Conservation (phyloP, 257 asterid species). For the Lantana camara region DNA sequence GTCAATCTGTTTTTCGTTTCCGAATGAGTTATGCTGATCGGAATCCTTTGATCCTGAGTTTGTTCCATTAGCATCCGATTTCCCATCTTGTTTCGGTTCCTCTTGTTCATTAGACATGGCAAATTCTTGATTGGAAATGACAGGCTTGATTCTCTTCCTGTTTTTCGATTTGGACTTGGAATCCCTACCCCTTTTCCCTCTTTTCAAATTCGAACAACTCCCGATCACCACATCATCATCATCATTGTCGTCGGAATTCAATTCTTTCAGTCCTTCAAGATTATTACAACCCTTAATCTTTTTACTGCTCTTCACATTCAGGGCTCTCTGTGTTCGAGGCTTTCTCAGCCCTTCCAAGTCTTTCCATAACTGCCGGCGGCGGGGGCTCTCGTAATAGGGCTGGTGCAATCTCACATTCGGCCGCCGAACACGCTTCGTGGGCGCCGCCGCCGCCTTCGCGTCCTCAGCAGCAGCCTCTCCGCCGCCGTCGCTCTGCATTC, state of each 20-base stretch:
- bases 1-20: conserved; percentile 19
- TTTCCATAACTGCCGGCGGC: conserved; percentile 36
- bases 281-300: conserved; percentile 13
- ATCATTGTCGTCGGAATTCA: conserved; percentile 40
- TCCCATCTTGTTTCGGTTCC: conserved; percentile 25
- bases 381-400: conserved; percentile 41
- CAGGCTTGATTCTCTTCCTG: conserved; percentile 35
- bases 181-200: conserved; percentile 28
- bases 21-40: conserved; percentile 23
- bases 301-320: conserved; percentile 17
- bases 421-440: conserved; percentile 47
- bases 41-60: conserved; percentile 26
- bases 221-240: conserved; percentile 44
- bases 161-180: conserved; percentile 11
- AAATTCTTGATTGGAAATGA: conserved; percentile 1
- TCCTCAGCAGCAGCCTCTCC: conserved; percentile 25
- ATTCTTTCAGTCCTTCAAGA: conserved; percentile 9
- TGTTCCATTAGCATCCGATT: conserved; percentile 26
- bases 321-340: conserved; percentile 23
- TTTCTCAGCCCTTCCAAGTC: conserved; percentile 24
- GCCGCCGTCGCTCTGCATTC: conserved; percentile 32
- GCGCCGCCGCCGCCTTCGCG: conserved; percentile 7
- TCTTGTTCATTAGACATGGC: conserved; percentile 18
- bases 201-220: conserved; percentile 34
- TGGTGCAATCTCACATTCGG: conserved; percentile 51